Conservation (phyloP, 371 early-diverging fungal species). For the Smittium culicis region DNA sequence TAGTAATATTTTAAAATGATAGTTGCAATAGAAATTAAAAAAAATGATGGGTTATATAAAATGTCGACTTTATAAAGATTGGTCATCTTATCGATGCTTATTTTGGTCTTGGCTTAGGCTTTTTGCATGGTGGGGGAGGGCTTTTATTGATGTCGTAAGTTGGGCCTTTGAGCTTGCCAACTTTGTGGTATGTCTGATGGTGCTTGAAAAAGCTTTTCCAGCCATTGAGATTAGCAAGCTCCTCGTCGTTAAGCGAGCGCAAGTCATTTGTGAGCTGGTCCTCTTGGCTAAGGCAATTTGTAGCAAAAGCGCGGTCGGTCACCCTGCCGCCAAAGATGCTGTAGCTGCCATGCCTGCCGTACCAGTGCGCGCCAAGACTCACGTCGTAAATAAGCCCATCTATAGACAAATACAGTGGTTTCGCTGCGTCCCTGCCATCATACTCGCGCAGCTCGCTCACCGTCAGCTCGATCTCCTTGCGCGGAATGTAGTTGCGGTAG, state of each 20-base stretch:
- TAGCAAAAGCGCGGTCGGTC: constrained; percentile 83
- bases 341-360: constrained; percentile 72
- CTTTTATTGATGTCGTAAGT: constrained; percentile 69
- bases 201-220: constrained; percentile 83
- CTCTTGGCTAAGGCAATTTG: constrained; percentile 68
- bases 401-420: constrained; percentile 79
- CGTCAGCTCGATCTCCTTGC: constrained; percentile 47
- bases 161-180: constrained; percentile 65
- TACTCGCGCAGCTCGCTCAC: constrained; percentile 54
- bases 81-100: constrained; percentile 1
- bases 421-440: constrained; percentile 58
- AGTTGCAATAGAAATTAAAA: too few relatives aligned
- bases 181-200: constrained; percentile 64
- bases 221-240: constrained; percentile 61
- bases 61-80: too few relatives aligned
- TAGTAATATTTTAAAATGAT: too few relatives aligned
- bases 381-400: constrained; percentile 87
- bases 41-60: too few relatives aligned
- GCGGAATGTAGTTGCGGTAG: constrained; percentile 52
- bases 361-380: constrained; percentile 49
- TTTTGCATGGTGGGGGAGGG: constrained; percentile 53
- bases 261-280: constrained; percentile 86
- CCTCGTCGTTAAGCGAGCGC: constrained; percentile 54
- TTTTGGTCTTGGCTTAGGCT: constrained; percentile 20
- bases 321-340: constrained; percentile 83